Evolutionary conservation across 2,329 filamentous ascomycete species (phyloP).

Genomic region (Ophiostoma quercus): DNA sequence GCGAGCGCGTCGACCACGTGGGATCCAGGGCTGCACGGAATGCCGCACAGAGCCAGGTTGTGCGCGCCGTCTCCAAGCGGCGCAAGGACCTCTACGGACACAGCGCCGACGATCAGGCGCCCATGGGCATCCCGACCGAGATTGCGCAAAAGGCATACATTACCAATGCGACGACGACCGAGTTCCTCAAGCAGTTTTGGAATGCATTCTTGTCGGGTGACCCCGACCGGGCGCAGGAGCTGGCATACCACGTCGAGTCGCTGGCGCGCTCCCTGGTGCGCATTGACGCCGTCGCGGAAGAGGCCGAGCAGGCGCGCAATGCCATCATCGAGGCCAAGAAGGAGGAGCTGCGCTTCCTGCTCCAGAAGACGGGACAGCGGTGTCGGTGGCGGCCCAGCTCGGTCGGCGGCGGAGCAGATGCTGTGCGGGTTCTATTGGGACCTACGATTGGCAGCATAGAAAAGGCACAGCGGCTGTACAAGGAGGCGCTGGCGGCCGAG

Average conservation of each 20-base stretch:
- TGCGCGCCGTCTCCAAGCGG: conserved; percentile 59
- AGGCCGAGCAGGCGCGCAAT: conserved; percentile 70
- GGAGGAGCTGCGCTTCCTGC: conserved; percentile 64
- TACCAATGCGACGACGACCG: conserved; percentile 87
- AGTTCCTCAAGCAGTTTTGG: conserved; percentile 99
- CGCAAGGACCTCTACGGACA: conserved; percentile 54
- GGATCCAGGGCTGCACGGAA: conserved; percentile 64
- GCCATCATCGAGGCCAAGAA: conserved; percentile 62
- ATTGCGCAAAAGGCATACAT: conserved; percentile 55
- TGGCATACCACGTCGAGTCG: conserved; percentile 76
- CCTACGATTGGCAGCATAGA: conserved; percentile 67
- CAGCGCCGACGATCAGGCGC: conserved; percentile 43
- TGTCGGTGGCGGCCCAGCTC: conserved; percentile 62
- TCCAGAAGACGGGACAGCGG: conserved; percentile 68
- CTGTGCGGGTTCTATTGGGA: conserved; percentile 69
- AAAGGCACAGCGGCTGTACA: conserved; percentile 49
- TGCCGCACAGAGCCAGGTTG: conserved; percentile 60
- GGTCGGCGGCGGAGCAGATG: conserved; percentile 68
- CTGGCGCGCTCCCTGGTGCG: conserved; percentile 70
- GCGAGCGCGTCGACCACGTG: conserved; percentile 44
- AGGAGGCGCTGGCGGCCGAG: conserved; percentile 28
- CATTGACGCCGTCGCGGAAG: conserved; percentile 72
- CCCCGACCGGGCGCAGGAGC: conserved; percentile 69
- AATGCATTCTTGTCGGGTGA: conserved; percentile 84
- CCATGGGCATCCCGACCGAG: conserved; percentile 52